Evolutionary conservation across 441 rosid genomes (phyloP).

Genomic region (Erysimum cheiri): DNA sequence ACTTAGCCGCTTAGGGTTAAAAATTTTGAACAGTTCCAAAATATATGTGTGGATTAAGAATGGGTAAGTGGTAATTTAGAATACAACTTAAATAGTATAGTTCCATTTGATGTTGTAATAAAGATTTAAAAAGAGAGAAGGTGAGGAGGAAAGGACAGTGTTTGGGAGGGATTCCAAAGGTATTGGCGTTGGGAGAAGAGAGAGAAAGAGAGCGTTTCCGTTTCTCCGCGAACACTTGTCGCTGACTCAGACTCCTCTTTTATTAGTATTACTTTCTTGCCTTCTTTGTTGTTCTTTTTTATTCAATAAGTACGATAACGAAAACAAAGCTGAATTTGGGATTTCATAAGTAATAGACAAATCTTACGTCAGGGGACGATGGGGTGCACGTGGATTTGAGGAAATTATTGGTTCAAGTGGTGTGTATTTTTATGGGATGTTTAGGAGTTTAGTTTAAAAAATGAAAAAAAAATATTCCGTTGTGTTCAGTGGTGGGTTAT

Average conservation of each 20-base stretch:
- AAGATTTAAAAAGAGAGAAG: not conserved
- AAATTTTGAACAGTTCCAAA: constrained; percentile 2
- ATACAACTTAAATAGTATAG: not conserved
- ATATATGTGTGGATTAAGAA: not conserved
- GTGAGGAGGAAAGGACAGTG: constrained; percentile 25
- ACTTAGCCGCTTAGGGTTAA: constrained; percentile 19
- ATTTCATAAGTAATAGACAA: constrained; percentile 25
- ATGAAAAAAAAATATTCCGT: constrained; percentile 8
- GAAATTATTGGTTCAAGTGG: constrained; percentile 31
- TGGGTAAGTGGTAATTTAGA: not conserved
- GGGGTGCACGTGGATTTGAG: constrained; percentile 41
- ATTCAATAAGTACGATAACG: constrained; percentile 11
- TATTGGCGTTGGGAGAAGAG: constrained; percentile 36
- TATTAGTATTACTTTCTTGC: constrained; percentile 22
- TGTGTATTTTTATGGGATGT: constrained; percentile 11
- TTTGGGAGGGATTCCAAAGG: constrained; percentile 44
- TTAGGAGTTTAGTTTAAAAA: not conserved
- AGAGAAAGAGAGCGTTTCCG: constrained; percentile 73
- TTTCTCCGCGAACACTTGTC: constrained; percentile 84
- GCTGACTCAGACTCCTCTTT: constrained; percentile 49
- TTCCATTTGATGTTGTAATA: not conserved
- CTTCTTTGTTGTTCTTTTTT: not conserved
- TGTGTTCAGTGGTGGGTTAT: constrained; percentile 24
- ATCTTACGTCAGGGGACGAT: constrained; percentile 39
- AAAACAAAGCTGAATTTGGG: constrained; percentile 28